These are phyloP conservation scores for Parsonsia alboflavescens DNA, from an alignment of 257 asterid species.

Conservation along the genomic window DNA sequence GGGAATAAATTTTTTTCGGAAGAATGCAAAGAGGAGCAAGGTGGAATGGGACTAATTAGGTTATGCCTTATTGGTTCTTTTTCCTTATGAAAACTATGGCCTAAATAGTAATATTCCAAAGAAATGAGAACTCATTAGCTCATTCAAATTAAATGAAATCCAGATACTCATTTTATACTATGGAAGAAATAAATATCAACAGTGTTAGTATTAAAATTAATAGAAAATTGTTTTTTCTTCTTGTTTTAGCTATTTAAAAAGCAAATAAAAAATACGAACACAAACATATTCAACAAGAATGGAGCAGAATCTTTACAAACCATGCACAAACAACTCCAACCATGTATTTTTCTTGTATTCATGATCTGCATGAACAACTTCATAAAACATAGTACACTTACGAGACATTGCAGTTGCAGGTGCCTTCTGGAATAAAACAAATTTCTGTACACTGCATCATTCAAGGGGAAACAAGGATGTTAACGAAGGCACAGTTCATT, in stretches of 20 bases:
- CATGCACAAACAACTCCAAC: neutral
- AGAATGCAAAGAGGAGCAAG: no score
- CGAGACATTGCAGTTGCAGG: constrained; percentile 7
- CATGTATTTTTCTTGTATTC: neutral
- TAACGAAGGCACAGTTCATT: neutral
- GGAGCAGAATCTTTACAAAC: neutral
- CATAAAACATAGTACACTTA: neutral
- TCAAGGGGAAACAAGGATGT: constrained; percentile 1
- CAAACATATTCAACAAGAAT: neutral
- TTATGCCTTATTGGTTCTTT: neutral
- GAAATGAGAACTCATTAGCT: no score
- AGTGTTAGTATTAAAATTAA: neutral
- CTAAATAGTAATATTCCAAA: no score
- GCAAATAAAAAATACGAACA: neutral
- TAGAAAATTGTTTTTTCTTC: neutral
- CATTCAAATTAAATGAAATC: neutral
- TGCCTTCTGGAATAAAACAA: neutral
- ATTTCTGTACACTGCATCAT: neutral
- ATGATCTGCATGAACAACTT: neutral
- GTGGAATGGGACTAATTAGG: neutral
- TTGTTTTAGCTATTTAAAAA: neutral
- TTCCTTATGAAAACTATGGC: no score
- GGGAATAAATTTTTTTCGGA: no score
- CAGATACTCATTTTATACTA: neutral
- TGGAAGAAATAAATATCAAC: neutral